These are phyloP conservation scores for Schizophyllum commune DNA, from an alignment of 1,284 basidiomycete species.

Conservation along the genomic window DNA sequence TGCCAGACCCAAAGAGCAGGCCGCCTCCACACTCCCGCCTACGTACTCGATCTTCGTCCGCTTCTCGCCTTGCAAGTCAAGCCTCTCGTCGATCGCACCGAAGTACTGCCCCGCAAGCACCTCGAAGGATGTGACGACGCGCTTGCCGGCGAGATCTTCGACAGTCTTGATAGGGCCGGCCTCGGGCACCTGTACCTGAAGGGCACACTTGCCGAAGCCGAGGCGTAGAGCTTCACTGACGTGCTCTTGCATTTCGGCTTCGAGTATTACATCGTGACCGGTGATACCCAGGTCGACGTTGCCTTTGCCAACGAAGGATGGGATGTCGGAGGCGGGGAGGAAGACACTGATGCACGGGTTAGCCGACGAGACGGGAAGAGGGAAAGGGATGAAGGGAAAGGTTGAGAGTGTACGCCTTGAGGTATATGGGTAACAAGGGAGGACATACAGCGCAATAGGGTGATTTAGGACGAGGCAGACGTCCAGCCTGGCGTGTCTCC, in stretches of 20 bases:
- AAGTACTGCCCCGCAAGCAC: slow-evolving; percentile 83
- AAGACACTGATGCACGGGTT: slow-evolving; percentile 66
- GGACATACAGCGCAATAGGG: slow-evolving; percentile 77
- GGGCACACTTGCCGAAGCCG: slow-evolving; percentile 89
- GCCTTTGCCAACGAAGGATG: slow-evolving; percentile 97
- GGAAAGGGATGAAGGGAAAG: not conserved
- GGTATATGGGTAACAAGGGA: not conserved
- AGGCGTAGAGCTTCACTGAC: slow-evolving; percentile 82
- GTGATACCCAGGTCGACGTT: slow-evolving; percentile 93
- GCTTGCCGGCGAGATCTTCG: slow-evolving; percentile 82
- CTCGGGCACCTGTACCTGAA: slow-evolving; percentile 95
- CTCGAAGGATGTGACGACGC: slow-evolving; percentile 94
- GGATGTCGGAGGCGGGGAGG: slow-evolving; percentile 95
- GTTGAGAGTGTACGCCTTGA: not conserved
- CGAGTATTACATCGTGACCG: slow-evolving; percentile 95
- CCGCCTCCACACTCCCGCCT: slow-evolving; percentile 96
- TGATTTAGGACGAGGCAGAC: slow-evolving; percentile 91
- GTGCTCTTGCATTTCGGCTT: slow-evolving; percentile 71
- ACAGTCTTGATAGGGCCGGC: slow-evolving; percentile 60
- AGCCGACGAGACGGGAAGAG: slow-evolving; percentile 4
- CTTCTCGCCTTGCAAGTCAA: slow-evolving; percentile 40
- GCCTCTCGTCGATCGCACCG: slow-evolving; percentile 55
- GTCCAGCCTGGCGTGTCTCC: slow-evolving; percentile 83
- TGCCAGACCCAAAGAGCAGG: slow-evolving; percentile 92
- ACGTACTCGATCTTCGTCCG: slow-evolving; percentile 90